Conservation (phyloP, 2,329 filamentous ascomycete genomes). For the Aspergillus sp. region DNA sequence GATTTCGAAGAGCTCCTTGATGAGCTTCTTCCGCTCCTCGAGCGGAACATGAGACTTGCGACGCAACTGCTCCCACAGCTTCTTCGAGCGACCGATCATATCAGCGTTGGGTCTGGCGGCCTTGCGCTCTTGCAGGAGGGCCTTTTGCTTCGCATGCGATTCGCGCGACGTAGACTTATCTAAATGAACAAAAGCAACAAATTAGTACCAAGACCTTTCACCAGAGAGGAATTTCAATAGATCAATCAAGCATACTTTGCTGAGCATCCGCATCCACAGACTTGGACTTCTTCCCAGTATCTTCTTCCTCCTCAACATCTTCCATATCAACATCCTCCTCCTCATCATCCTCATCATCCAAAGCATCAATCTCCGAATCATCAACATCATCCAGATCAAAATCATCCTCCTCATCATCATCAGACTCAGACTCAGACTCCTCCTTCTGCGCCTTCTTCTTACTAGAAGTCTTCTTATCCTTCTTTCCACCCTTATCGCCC, state of each 20-base stretch:
- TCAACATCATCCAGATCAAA: conserved; percentile 59
- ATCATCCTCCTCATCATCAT: conserved; percentile 52
- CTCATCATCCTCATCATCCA: conserved; percentile 53
- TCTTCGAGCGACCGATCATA: conserved; percentile 84
- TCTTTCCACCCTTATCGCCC: conserved; percentile 33
- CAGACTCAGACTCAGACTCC: conserved; percentile 49
- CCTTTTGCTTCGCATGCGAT: conserved; percentile 90
- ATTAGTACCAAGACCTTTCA: conserved; percentile 8
- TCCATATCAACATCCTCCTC: conserved; percentile 54
- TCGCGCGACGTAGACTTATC: conserved; percentile 75
- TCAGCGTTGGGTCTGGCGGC: conserved; percentile 91
- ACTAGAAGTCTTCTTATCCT: conserved; percentile 31
- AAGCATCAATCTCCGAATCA: conserved; percentile 43
- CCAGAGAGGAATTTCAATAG: conserved; percentile 17
- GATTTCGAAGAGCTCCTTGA: conserved; percentile 86
- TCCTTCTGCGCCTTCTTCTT: conserved; percentile 41
- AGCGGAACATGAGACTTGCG: conserved; percentile 90
- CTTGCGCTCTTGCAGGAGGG: conserved; percentile 83
- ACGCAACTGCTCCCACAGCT: conserved; percentile 92
- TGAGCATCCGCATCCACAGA: conserved; percentile 23
- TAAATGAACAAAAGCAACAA: conserved; percentile 28
- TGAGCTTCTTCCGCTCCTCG: conserved; percentile 82
- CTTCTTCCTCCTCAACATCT: conserved; percentile 36
- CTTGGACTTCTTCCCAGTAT: conserved; percentile 15
- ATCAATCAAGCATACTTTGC: conserved; percentile 26